These are phyloP conservation scores for Penicillium sp. DNA, from an alignment of 2,329 filamentous ascomycete species.

Conservation along the genomic window DNA sequence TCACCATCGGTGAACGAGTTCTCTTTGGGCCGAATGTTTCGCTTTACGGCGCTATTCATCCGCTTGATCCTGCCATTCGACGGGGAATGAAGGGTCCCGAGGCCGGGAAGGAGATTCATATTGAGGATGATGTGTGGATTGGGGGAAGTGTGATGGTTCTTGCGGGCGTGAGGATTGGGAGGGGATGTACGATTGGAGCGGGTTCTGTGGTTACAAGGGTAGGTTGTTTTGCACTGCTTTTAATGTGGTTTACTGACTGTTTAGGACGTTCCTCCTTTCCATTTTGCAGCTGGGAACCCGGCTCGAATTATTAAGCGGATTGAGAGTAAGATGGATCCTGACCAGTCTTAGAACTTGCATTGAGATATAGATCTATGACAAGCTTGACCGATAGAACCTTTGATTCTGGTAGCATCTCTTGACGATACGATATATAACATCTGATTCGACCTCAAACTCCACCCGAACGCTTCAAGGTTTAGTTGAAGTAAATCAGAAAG, in stretches of 20 bases:
- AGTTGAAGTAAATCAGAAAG: neutral
- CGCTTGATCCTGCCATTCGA: constrained; percentile 50
- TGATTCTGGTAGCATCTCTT: neutral
- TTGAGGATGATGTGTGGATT: constrained; percentile 53
- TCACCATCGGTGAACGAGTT: constrained; percentile 54
- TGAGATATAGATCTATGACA: neutral
- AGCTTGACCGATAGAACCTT: neutral
- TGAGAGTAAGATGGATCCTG: constrained; percentile 26
- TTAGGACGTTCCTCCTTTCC: constrained; percentile 28
- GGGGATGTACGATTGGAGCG: constrained; percentile 43
- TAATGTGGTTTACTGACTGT: constrained; percentile 1
- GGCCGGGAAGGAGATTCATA: constrained; percentile 49
- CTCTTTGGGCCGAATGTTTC: constrained; percentile 55
- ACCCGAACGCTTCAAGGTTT: neutral
- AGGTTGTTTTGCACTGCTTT: neutral
- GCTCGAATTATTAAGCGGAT: constrained; percentile 24
- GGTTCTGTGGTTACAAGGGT: constrained; percentile 42
- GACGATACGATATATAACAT: neutral
- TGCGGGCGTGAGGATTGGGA: constrained; percentile 44
- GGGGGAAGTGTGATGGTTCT: constrained; percentile 48
- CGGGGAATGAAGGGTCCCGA: constrained; percentile 47
- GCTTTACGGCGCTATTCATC: constrained; percentile 56
- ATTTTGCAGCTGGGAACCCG: constrained; percentile 30
- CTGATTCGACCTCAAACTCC: neutral
- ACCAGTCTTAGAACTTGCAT: neutral